Conservation (phyloP, 768 basidiomycete species). For the Termitomyces sp. region DNA sequence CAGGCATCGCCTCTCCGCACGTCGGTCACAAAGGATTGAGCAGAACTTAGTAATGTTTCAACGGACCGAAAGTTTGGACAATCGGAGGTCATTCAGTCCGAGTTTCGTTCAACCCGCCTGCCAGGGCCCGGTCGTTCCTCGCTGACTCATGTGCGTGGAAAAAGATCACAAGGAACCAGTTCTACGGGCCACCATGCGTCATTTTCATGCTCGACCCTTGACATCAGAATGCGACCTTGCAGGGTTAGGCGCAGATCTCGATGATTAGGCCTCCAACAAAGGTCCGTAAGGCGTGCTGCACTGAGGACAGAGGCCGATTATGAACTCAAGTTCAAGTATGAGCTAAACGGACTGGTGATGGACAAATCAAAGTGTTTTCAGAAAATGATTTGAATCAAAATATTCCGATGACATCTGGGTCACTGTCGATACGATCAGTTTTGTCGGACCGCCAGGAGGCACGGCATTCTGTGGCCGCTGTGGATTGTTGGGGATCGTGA, state of each 20-base stretch:
- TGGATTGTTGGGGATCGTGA: conserved; percentile 11
- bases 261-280: background rate
- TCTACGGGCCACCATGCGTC: background rate
- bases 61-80: background rate
- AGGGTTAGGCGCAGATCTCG: background rate
- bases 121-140: background rate
- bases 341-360: background rate
- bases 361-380: background rate
- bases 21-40: background rate
- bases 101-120: background rate
- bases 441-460: conserved; percentile 10
- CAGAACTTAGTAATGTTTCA: background rate
- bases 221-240: background rate
- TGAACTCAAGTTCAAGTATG: background rate
- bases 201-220: background rate
- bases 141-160: background rate
- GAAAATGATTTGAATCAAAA: background rate
- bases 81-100: background rate
- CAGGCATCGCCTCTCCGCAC: background rate
- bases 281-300: background rate
- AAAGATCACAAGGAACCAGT: background rate
- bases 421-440: background rate
- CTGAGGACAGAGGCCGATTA: background rate
- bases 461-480: conserved; percentile 21
- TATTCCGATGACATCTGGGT: background rate